phyloP scores from a whole-genome alignment of 768 basidiomycete genomes.

The Collybia mongolica region DNA sequence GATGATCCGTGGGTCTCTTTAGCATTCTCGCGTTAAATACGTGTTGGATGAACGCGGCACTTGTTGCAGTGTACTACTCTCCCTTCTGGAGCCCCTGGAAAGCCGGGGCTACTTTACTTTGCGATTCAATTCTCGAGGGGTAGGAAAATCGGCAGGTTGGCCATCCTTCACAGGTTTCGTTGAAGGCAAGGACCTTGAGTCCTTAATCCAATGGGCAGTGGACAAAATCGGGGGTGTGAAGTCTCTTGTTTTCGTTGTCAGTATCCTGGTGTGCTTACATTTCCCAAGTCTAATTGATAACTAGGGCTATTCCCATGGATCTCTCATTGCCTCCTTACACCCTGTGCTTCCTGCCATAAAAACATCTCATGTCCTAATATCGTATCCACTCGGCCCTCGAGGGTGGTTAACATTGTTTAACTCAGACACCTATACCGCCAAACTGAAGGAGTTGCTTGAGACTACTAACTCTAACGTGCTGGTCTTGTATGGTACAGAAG shows the following conservation, averaged over 20 bases:
- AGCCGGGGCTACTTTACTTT: slow-evolving; percentile 54
- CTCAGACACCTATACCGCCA: slow-evolving; percentile 48
- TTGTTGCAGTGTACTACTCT: slow-evolving; percentile 39
- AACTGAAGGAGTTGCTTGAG: slow-evolving; percentile 48
- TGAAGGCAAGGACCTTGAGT: slow-evolving; percentile 71
- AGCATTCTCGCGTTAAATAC: not conserved
- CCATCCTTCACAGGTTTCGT: slow-evolving; percentile 68
- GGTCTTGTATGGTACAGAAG: slow-evolving; percentile 63
- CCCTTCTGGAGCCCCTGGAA: slow-evolving; percentile 40
- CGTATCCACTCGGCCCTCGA: slow-evolving; percentile 73
- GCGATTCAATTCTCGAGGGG: slow-evolving; percentile 76
- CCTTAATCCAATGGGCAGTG: slow-evolving; percentile 56
- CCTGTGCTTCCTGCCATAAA: slow-evolving; percentile 50
- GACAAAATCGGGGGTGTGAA: slow-evolving; percentile 38
- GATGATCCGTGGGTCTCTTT: slow-evolving; percentile 63
- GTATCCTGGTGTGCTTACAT: slow-evolving; percentile 18
- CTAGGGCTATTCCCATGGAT: slow-evolving; percentile 83
- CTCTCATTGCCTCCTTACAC: slow-evolving; percentile 67
- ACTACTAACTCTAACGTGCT: slow-evolving; percentile 52
- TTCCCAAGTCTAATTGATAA: not conserved
- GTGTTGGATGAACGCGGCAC: not conserved
- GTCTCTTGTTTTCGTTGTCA: slow-evolving; percentile 60
- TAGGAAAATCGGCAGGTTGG: slow-evolving; percentile 72
- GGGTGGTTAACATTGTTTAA: slow-evolving; percentile 70
- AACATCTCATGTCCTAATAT: slow-evolving; percentile 68